Percentiles rank a stretch among this genome's conserved stretches.
Evolutionary conservation across 768 basidiomycete species (phyloP).

Genomic region (Panaeolus papilionaceus): DNA sequence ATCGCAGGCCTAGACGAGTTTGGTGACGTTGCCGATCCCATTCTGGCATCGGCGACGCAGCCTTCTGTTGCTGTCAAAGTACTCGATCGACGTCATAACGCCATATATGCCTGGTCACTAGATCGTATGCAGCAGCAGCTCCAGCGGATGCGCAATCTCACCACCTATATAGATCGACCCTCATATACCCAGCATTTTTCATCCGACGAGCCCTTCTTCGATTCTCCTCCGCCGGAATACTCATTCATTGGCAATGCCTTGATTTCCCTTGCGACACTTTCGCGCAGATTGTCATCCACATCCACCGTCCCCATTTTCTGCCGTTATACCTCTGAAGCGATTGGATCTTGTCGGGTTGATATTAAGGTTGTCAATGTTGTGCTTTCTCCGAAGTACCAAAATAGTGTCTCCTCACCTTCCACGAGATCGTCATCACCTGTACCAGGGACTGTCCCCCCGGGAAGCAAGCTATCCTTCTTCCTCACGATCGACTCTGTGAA

Average conservation of each 20-base stretch:
- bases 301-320: constrained; percentile 91
- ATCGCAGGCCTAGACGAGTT: constrained; percentile 90
- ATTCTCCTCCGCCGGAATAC: constrained; percentile 84
- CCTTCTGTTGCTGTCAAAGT: constrained; percentile 92
- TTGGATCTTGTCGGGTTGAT: constrained; percentile 91
- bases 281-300: constrained; percentile 73
- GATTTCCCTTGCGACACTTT: constrained; percentile 82
- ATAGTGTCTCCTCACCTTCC: constrained; percentile 61
- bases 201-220: constrained; percentile 91
- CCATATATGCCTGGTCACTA: constrained; percentile 91
- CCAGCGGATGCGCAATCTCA: constrained; percentile 92
- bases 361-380: constrained; percentile 81
- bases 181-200: constrained; percentile 95
- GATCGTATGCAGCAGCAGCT: constrained; percentile 89
- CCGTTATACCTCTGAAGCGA: constrained; percentile 92
- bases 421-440: constrained; percentile 81
- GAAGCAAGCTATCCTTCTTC: constrained; percentile 85
- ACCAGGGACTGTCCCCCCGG: constrained; percentile 68
- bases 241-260: constrained; percentile 92
- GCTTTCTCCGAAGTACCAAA: constrained; percentile 61
- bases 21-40: constrained; percentile 90
- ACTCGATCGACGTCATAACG: constrained; percentile 84
- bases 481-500: constrained; percentile 87
- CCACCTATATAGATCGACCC: constrained; percentile 89
- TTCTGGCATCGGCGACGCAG: constrained; percentile 73